Base-by-base conservation (phyloP, 805 yeast genomes). In the Pichia nakasei region DNA sequence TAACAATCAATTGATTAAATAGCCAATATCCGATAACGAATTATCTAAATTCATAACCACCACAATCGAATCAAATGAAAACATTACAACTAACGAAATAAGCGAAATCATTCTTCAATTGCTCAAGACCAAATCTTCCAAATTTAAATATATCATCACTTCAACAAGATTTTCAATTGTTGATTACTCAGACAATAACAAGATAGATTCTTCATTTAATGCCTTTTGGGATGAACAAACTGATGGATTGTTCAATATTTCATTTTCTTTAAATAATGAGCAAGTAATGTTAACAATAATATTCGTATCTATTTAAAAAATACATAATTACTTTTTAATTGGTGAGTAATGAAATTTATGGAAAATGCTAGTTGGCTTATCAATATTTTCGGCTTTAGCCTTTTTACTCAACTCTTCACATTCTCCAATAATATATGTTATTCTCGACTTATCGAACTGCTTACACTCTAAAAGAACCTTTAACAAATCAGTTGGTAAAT, bases 401-500 rank as follows among this genome's bases (percentile, higher is more conserved):
- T 40, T 38, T 35, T 42, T 42, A 27, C 41, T 45, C 43, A 41
- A 45, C 47, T 32, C 48, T 41, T 15, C 31, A 44, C 59, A 53
- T 43, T 60, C 65, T 21, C 49, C 57, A 29, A 56, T 39, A n/a
- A 60, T 38, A 18, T 53, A 49, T 39, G 53, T 51, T 37, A 39
- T 38, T 20, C 29, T 41, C 3, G 48, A 45, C 17, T 45, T 45
- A 20, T 45, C 45, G 15, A 38, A 39, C 21, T 42, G 42, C 66
- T 75, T 53, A 72, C 66, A 54, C 67, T 73, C 50, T 42, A 88
- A 68, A 35, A 87, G 72, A 13, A 80, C 79, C 37, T 74, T 75
- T 36, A 89, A 70, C 54, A 87, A 75, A 41, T 76, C 81, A 8
- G 81, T 64, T 0, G 95, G 88, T 46, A 89, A 80, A 58, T 86